Conservation (phyloP, 129 eudicot species). For the Oenanthe sinensis region DNA sequence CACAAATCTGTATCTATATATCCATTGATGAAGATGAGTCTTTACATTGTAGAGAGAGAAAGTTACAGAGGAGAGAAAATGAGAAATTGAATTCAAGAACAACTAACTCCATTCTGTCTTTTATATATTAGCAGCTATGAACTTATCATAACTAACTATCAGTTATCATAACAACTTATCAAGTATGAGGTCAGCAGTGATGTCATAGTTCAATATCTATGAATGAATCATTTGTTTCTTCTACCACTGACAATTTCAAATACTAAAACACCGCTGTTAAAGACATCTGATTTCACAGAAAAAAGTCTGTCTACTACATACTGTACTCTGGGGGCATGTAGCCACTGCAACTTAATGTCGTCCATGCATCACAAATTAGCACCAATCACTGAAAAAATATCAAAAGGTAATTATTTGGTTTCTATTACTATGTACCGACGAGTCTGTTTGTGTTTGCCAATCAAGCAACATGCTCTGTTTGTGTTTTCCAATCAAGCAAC, state of each 20-base stretch:
- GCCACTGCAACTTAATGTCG: no score
- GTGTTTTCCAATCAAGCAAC: slow-evolving; percentile 34
- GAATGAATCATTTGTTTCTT: slow-evolving; percentile 31
- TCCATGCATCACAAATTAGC: neutral
- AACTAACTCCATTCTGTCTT: no score
- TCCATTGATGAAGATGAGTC: no score
- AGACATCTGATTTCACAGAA: slow-evolving; percentile 32
- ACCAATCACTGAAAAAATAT: neutral
- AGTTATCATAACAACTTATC: no score
- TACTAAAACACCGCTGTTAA: slow-evolving; percentile 30
- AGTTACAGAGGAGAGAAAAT: no score
- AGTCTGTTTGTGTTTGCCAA: slow-evolving; percentile 33
- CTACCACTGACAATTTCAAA: slow-evolving; percentile 29
- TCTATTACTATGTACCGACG: slow-evolving; percentile 41
- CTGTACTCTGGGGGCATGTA: slow-evolving; percentile 43
- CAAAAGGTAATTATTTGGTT: neutral
- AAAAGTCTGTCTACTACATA: slow-evolving; percentile 28
- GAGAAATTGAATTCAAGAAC: no score
- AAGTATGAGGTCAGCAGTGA: no score
- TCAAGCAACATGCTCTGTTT: no score
- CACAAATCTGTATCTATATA: no score
- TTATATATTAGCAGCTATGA: no score
- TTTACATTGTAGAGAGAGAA: no score
- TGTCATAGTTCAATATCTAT: neutral
- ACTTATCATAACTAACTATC: no score